A percentile compares a stretch with the other conserved stretches of the same genome.
phyloP scores from a whole-genome alignment of 108 stramenopile species.

The Ochromonas danica region DNA sequence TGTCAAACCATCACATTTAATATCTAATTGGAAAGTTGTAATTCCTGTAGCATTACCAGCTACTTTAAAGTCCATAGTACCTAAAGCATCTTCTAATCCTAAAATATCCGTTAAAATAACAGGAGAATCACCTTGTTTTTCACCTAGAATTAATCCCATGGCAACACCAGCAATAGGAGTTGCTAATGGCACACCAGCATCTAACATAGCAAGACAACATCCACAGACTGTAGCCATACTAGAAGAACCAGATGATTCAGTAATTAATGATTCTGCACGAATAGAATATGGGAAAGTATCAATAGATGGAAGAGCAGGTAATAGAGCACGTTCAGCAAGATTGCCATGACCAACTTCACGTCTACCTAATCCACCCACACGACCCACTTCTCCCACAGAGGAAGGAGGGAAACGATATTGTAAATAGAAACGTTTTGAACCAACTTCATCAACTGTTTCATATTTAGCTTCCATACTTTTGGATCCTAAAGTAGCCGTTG shows the following conservation, averaged over 20 bases:
- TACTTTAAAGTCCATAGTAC: constrained; percentile 79
- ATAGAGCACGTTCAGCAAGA: constrained; percentile 70
- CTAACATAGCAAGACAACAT: background rate
- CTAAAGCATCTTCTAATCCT: constrained; percentile 76
- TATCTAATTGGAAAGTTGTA: constrained; percentile 86
- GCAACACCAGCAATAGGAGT: constrained; percentile 74
- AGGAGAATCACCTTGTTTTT: constrained; percentile 56
- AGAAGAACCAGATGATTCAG: constrained; percentile 73
- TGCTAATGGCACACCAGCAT: constrained; percentile 49
- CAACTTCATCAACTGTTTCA: constrained; percentile 74
- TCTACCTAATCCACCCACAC: constrained; percentile 73
- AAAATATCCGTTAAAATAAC: constrained; percentile 75
- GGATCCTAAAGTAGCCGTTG: constrained; percentile 73
- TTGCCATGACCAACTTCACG: constrained; percentile 83
- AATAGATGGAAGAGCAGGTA: constrained; percentile 65
- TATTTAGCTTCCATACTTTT: constrained; percentile 82
- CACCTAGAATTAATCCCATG: constrained; percentile 69
- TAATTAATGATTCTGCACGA: constrained; percentile 74
- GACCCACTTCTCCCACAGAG: constrained; percentile 86
- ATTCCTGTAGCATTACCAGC: constrained; percentile 72
- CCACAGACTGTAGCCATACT: constrained; percentile 57
- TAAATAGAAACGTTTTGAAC: constrained; percentile 80
- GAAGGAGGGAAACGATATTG: constrained; percentile 91
- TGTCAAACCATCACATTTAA: constrained; percentile 81
- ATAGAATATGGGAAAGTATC: constrained; percentile 74